A percentile compares a stretch with the other conserved stretches of the same genome.
These are phyloP conservation scores for Tetrahymena elliotti DNA, from an alignment of 73 alveolate species.

Conservation along the genomic window DNA sequence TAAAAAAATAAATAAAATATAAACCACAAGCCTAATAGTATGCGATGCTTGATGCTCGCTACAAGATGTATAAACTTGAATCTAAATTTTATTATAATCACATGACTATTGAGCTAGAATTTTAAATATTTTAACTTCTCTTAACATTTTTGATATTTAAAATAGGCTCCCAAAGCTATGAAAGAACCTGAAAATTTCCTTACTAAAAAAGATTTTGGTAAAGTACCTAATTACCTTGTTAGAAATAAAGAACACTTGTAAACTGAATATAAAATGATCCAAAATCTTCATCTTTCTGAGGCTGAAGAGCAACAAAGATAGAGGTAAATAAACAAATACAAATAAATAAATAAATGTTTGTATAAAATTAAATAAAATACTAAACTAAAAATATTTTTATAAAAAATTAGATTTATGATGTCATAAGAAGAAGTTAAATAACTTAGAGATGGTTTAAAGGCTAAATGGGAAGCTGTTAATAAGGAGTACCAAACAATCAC, in stretches of 20 bases:
- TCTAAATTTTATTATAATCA: too few relatives aligned
- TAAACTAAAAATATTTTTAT: too few relatives aligned
- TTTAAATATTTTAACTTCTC: not conserved
- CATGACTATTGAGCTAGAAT: not conserved
- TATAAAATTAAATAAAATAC: not conserved
- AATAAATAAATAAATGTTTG: not conserved
- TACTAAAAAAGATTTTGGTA: slow-evolving; percentile 80
- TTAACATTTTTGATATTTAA: too few relatives aligned
- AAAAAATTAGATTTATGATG: slow-evolving; percentile 46
- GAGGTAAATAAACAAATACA: too few relatives aligned
- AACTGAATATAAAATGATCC: slow-evolving; percentile 73
- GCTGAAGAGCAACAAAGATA: slow-evolving; percentile 86
- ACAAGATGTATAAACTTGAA: too few relatives aligned
- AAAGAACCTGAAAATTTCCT: slow-evolving; percentile 63
- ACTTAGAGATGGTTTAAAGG: slow-evolving; percentile 84
- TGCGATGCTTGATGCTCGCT: not conserved
- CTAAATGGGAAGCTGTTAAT: slow-evolving; percentile 95
- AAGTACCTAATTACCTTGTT: slow-evolving; percentile 81
- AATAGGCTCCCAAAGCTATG: slow-evolving; percentile 70
- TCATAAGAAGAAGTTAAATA: slow-evolving; percentile 75
- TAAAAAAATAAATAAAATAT: not conserved
- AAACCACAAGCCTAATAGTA: not conserved
- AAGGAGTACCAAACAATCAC: slow-evolving; percentile 80
- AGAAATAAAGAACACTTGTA: slow-evolving; percentile 77
- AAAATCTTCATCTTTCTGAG: slow-evolving; percentile 76